Conservation (phyloP, 2,329 filamentous ascomycete species). For the Balansia obtecta region DNA sequence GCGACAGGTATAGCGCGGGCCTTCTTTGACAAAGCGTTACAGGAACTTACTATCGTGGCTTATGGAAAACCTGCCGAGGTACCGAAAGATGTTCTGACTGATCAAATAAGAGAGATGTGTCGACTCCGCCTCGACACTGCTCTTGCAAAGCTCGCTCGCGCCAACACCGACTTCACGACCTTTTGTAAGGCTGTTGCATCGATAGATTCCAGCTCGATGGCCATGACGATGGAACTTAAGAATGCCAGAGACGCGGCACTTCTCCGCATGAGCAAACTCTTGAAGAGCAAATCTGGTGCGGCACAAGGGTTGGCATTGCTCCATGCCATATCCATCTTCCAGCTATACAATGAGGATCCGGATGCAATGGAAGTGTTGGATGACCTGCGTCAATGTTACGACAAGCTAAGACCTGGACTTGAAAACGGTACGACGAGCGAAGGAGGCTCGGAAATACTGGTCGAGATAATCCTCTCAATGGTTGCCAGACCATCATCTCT, state of each 20-base stretch:
- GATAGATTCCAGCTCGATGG: slow-evolving; percentile 38
- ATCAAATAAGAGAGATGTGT: slow-evolving; percentile 40
- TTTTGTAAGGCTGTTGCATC: slow-evolving; percentile 42
- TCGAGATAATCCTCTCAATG: slow-evolving; percentile 86
- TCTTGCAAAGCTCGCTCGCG: slow-evolving; percentile 44
- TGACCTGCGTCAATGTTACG: slow-evolving; percentile 67
- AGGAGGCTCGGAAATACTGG: slow-evolving; percentile 56
- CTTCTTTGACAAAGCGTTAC: slow-evolving; percentile 29
- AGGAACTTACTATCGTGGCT: slow-evolving; percentile 40
- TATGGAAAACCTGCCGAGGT: slow-evolving; percentile 36
- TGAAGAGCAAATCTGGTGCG: slow-evolving; percentile 28
- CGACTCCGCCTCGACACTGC: slow-evolving; percentile 45
- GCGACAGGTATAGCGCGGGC: slow-evolving; percentile 14
- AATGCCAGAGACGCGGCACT: slow-evolving; percentile 39
- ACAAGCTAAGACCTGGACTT: slow-evolving; percentile 43
- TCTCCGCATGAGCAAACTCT: slow-evolving; percentile 38
- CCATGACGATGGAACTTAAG: slow-evolving; percentile 43
- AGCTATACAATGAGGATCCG: slow-evolving; percentile 79
- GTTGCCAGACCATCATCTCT: slow-evolving; percentile 74
- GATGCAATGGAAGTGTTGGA: slow-evolving; percentile 74
- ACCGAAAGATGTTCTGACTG: slow-evolving; percentile 31
- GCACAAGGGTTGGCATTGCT: slow-evolving; percentile 63
- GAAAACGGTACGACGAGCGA: slow-evolving; percentile 37
- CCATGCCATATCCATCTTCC: slow-evolving; percentile 72
- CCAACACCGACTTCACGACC: slow-evolving; percentile 37